A percentile compares a stretch with the other conserved stretches of the same genome.
Conservation (phyloP, 805 yeast genomes). For the Teunomyces pallodes region DNA sequence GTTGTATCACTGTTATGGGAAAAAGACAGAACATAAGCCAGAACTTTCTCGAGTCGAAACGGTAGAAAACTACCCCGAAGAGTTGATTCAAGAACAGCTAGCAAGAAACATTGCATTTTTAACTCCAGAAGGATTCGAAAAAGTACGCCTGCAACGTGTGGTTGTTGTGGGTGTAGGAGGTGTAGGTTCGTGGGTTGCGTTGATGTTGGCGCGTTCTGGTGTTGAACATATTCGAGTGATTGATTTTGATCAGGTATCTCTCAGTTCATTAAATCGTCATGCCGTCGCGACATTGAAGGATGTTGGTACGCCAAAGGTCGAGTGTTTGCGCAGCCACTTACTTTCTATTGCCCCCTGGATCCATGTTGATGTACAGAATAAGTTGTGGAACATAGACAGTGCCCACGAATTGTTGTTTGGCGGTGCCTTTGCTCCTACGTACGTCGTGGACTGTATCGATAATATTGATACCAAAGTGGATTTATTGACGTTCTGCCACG, state of each 20-base stretch:
- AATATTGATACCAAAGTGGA: conserved; percentile 97
- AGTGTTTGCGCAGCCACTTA: conserved; percentile 68
- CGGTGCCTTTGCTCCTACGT: conserved; percentile 58
- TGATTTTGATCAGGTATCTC: conserved; percentile 94
- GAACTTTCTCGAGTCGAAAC: not conserved
- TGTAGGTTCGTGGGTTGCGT: conserved; percentile 95
- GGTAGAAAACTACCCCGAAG: conserved; percentile 44
- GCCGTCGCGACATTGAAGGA: conserved; percentile 89
- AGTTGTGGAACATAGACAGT: conserved; percentile 67
- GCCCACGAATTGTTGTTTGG: conserved; percentile 60
- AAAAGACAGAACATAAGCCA: not conserved
- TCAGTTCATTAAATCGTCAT: conserved; percentile 89
- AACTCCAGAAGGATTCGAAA: conserved; percentile 78
- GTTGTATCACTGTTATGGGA: conserved; percentile 25
- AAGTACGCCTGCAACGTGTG: conserved; percentile 66
- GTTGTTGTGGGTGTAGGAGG: conserved; percentile 96
- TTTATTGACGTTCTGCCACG: conserved; percentile 68
- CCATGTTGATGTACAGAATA: conserved; percentile 70
- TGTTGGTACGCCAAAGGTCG: conserved; percentile 91
- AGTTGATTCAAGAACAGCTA: conserved; percentile 82
- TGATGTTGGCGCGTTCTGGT: conserved; percentile 91
- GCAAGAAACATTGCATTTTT: conserved; percentile 92
- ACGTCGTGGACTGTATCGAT: conserved; percentile 92
- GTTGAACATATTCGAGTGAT: conserved; percentile 73
- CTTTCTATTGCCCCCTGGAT: conserved; percentile 90